Evolutionary conservation across 2,329 filamentous ascomycete species (phyloP).

Genomic region (Fusarium tanahbumbuense): DNA sequence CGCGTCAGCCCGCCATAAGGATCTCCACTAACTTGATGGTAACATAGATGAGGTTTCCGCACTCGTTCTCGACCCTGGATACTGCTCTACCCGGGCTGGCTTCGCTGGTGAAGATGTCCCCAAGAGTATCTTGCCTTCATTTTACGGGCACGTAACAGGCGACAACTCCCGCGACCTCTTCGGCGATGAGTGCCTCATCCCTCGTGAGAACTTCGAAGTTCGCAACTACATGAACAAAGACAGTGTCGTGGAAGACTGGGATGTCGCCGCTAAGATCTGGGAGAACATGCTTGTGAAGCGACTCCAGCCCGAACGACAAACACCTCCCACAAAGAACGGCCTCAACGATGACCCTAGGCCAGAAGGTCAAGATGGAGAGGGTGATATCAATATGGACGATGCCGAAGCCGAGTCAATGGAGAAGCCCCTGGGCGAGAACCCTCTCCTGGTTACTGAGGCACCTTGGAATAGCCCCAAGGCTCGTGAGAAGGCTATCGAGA

Average conservation of each 20-base stretch:
- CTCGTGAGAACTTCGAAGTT: slow-evolving; percentile 80
- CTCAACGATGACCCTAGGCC: slow-evolving; percentile 75
- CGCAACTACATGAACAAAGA: slow-evolving; percentile 92
- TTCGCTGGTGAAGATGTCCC: slow-evolving; percentile 98
- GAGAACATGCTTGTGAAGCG: slow-evolving; percentile 91
- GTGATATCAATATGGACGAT: slow-evolving; percentile 70
- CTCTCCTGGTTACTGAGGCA: slow-evolving; percentile 91
- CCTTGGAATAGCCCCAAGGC: slow-evolving; percentile 91
- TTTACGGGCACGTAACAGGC: slow-evolving; percentile 75
- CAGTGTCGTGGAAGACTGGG: slow-evolving; percentile 96
- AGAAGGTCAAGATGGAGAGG: slow-evolving; percentile 70
- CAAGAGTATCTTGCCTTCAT: slow-evolving; percentile 91
- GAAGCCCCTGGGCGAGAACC: slow-evolving; percentile 88
- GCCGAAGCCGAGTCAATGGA: slow-evolving; percentile 63
- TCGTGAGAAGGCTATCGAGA: slow-evolving; percentile 93
- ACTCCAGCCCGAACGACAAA: slow-evolving; percentile 80
- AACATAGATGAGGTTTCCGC: slow-evolving; percentile 92
- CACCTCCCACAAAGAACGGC: slow-evolving; percentile 78
- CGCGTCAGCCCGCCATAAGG: slow-evolving; percentile 29
- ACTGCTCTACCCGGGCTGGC: slow-evolving; percentile 89
- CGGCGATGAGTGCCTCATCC: slow-evolving; percentile 90
- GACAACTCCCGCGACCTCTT: slow-evolving; percentile 71
- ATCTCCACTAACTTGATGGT: slow-evolving; percentile 36
- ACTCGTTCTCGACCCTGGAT: slow-evolving; percentile 94
- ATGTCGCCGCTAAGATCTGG: slow-evolving; percentile 88